A percentile compares a stretch with the other conserved stretches of the same genome.
Evolutionary conservation across 768 basidiomycete genomes (phyloP).

Genomic region (Austroboletus festivus): DNA sequence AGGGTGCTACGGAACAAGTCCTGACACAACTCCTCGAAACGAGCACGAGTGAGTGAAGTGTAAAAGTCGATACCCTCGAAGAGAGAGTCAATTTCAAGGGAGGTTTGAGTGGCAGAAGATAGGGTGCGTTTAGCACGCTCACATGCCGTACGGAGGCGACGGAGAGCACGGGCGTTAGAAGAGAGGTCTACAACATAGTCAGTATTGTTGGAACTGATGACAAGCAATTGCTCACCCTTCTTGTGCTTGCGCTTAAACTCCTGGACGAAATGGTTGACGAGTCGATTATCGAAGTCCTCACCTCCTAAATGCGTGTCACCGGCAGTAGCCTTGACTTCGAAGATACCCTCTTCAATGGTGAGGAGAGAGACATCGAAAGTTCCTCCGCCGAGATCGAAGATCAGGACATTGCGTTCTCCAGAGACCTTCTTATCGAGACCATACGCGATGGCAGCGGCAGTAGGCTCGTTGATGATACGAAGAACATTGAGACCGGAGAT

Average conservation of each 20-base stretch:
- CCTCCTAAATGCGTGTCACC: conserved; percentile 98
- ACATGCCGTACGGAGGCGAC: conserved; percentile 95
- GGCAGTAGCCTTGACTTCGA: conserved; percentile 97
- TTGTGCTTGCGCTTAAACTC: conserved; percentile 99
- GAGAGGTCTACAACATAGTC: conserved; percentile 63
- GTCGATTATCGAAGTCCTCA: conserved; percentile 97
- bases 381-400: conserved; percentile 98
- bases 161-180: conserved; percentile 89
- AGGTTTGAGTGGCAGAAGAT: conserved; percentile 93
- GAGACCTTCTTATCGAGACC: conserved; percentile 93
- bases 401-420: conserved; percentile 92
- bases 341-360: conserved; percentile 96
- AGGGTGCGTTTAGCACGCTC: conserved; percentile 98
- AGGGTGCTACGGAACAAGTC: conserved; percentile 93
- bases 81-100: conserved; percentile 97
- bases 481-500: conserved; percentile 94
- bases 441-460: conserved; percentile 97
- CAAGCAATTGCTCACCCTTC: conserved; percentile 54
- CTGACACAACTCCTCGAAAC: conserved; percentile 94
- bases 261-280: conserved; percentile 94
- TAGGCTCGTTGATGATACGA: conserved; percentile 99
- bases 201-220: not conserved
- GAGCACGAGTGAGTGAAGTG: conserved; percentile 95
- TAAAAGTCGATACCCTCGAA: conserved; percentile 98
- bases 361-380: conserved; percentile 97